Base-by-base conservation (phyloP, 257 asterid genomes). In the Ophiorrhiza pumila region DNA sequence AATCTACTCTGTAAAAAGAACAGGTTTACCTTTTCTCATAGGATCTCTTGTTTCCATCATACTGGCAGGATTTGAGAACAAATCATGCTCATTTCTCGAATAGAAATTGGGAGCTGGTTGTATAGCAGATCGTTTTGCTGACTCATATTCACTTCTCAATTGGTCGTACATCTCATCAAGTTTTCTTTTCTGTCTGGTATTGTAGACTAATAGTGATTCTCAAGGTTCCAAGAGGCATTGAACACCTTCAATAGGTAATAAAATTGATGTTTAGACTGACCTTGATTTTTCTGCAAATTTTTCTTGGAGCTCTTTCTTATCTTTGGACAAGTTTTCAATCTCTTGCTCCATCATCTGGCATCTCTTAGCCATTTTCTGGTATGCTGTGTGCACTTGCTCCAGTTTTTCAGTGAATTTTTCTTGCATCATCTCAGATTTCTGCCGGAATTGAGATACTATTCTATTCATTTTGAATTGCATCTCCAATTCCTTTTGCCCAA, bases 91-190 rank as follows among this genome's bases (percentile, higher is more conserved):
- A 57, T 82, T 71, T 75, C 95, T 82, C 10, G 90, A 56, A 73
- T 78, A 91, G 85, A 88, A 94, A 76, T 77, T 83, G 75, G 80
- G 85, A 29, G 88, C 88, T 4, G 99, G 96, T 72, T 88, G 96
- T 66, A 91, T 90, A 62, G 97, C 93, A 47, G 95, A 62, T 61
- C 99, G 85, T 69, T 91, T 94, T 69, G 84, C 49, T 47, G 96
- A 87, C 74, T 94, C 97, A 0, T 82, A 88, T 76, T 91, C 99
- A 43, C 79, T 87, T 85, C 93, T 87, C 81, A 90, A 85, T 81
- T 88, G 91, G 84, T 94, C 99, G 63, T 94, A 94, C 96, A 94
- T 91, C 71, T 94, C 99, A 72, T 94, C 99, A n/a, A 94, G 97
- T 80, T 94, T 94, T 79, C 98, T 87, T 79, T 94, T 94, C 80